These are phyloP conservation scores for Colletotrichum orbiculare DNA, from an alignment of 2,329 filamentous ascomycete species.

Conservation along the genomic window DNA sequence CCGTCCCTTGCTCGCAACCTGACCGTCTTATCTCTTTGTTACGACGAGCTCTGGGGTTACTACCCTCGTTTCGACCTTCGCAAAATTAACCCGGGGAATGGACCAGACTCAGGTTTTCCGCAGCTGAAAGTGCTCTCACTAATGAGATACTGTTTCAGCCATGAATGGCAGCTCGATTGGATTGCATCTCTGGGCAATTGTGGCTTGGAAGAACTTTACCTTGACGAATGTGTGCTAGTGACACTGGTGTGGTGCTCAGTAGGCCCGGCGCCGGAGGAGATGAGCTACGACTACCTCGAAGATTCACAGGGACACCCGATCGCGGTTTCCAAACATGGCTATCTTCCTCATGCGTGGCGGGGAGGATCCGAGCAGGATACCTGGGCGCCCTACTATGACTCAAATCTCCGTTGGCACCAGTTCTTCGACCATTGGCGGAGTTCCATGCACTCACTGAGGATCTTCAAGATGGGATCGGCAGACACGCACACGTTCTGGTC, in stretches of 20 bases:
- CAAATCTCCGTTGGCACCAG: conserved; percentile 10
- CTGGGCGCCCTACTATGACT: neutral
- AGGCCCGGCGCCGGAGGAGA: neutral
- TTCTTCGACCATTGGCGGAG: conserved; percentile 14
- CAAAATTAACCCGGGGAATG: conserved; percentile 20
- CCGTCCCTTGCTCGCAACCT: conserved; percentile 39
- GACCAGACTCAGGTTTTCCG: conserved; percentile 43
- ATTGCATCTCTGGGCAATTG: conserved; percentile 50
- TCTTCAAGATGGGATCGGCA: conserved; percentile 16
- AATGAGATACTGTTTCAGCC: conserved; percentile 53
- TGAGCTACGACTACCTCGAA: neutral
- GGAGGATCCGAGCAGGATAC: neutral
- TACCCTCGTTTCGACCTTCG: conserved; percentile 51
- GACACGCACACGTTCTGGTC: conserved; percentile 11
- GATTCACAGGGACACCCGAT: neutral
- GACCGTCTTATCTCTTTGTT: conserved; percentile 52
- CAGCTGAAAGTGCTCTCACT: conserved; percentile 52
- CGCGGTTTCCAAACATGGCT: neutral
- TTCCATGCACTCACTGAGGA: conserved; percentile 3
- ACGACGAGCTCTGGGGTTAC: conserved; percentile 51
- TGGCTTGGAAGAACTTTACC: conserved; percentile 53
- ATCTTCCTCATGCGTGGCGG: conserved; percentile 1
- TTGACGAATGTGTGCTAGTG: conserved; percentile 51
- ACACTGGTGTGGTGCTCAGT: conserved; percentile 1
- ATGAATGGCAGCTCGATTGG: conserved; percentile 60